Evolutionary conservation across 148 eudicot genomes (phyloP).

Genomic region (Rhododendron henanense): DNA sequence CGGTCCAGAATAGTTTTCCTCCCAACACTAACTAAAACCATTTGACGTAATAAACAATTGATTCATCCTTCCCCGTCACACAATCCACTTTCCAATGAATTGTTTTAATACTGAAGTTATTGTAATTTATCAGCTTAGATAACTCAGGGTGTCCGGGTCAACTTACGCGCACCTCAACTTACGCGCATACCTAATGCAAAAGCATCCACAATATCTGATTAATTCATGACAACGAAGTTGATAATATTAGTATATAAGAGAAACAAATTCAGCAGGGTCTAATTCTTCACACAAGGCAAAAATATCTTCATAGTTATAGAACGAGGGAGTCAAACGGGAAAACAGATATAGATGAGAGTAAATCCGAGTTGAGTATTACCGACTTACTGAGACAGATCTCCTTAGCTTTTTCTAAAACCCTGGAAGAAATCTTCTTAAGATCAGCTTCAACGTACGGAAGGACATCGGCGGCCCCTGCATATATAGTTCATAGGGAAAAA

Average conservation of each 20-base stretch:
- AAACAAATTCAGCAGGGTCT: background rate
- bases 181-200: background rate
- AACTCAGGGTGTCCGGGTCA: too few relatives aligned
- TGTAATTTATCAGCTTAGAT: background rate
- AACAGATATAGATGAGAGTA: background rate
- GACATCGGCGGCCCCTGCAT: constrained; percentile 45
- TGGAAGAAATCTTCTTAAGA: constrained; percentile 44
- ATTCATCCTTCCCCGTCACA: background rate
- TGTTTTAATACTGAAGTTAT: background rate
- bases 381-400: constrained; percentile 38
- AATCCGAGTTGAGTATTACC: constrained; percentile 14
- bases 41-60: background rate
- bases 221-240: background rate
- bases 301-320: background rate
- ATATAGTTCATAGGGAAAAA: background rate
- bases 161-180: too few relatives aligned
- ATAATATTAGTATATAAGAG: background rate
- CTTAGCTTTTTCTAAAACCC: constrained; percentile 42
- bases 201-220: background rate
- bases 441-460: constrained; percentile 39
- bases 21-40: background rate
- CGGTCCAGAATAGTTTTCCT: background rate
- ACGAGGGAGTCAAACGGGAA: background rate
- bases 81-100: background rate
- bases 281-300: background rate